Evolutionary conservation across 1,284 basidiomycete genomes (phyloP), one percentile per base, ranked within the genome.

Genomic region (Ustilago crameri): DNA sequence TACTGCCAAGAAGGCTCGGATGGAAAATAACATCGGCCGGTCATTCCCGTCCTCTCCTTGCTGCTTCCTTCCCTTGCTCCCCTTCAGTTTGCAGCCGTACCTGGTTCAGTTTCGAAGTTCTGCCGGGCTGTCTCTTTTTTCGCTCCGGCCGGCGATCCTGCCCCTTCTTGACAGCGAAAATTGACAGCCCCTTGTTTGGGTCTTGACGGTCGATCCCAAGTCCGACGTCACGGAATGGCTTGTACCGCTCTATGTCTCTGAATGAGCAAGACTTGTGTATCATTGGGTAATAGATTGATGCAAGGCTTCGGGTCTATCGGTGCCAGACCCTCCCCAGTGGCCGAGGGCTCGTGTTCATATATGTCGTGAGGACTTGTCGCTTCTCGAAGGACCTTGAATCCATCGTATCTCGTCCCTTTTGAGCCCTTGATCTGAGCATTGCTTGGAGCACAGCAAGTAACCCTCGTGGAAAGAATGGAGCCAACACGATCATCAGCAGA

Each of bases 171-270:
- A 53, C 46, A 12, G 15, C 18, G 3, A 9, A 9, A 34, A 9
- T 8, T 34, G 32, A n/a, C n/a, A n/a, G n/a, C n/a, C n/a, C n/a
- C n/a, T n/a, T n/a, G n/a, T n/a, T 27, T 63, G 53, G 61, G 61
- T n/a, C 30, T 46, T 63, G 53, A 63, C 61, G 61, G 61, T 61
- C 46, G n/a, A n/a, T n/a, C n/a, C n/a, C n/a, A n/a, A n/a, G n/a
- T n/a, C n/a, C n/a, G n/a, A n/a, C n/a, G n/a, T n/a, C n/a, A n/a
- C n/a, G n/a, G n/a, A n/a, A n/a, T n/a, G n/a, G n/a, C n/a, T n/a
- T n/a, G n/a, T n/a, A n/a, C n/a, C n/a, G n/a, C n/a, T n/a, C n/a
- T n/a, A n/a, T n/a, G n/a, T n/a, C n/a, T n/a, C n/a, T n/a, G n/a
- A n/a, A n/a, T n/a, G n/a, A n/a, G n/a, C n/a, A n/a, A n/a, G n/a